Conservation (phyloP, 495 filamentous ascomycete genomes). For the Aeminium ludgeri region DNA sequence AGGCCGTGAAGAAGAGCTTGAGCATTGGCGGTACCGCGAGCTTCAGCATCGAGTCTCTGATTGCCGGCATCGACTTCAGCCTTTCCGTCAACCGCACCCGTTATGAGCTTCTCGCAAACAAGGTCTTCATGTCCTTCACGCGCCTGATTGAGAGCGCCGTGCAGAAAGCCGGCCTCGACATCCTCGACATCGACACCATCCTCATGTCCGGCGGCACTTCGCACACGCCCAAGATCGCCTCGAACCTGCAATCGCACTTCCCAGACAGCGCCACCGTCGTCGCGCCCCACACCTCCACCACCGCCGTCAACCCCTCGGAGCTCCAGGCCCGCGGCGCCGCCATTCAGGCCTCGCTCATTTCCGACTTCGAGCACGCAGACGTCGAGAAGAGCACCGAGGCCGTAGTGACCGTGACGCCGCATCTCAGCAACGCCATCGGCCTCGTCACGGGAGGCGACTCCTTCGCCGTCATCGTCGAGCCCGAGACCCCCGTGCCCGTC, state of each 20-base stretch:
- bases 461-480: slow-evolving; percentile 62
- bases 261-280: slow-evolving; percentile 60
- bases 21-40: slow-evolving; percentile 72
- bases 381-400: slow-evolving; percentile 93
- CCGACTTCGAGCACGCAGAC: slow-evolving; percentile 81
- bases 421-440: slow-evolving; percentile 75
- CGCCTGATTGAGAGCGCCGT: slow-evolving; percentile 67
- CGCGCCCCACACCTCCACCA: slow-evolving; percentile 57
- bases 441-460: slow-evolving; percentile 56
- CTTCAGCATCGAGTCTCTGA: slow-evolving; percentile 77
- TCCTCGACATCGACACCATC: slow-evolving; percentile 86
- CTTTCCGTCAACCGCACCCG: slow-evolving; percentile 82
- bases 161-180: slow-evolving; percentile 81
- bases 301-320: slow-evolving; percentile 85
- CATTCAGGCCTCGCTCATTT: slow-evolving; percentile 82
- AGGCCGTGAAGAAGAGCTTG: slow-evolving; percentile 76
- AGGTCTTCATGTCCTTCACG: slow-evolving; percentile 74
- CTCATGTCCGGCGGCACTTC: slow-evolving; percentile 84
- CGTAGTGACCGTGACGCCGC: slow-evolving; percentile 81
- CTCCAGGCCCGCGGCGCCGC: slow-evolving; percentile 78
- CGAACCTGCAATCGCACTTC: slow-evolving; percentile 60
- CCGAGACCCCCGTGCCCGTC: slow-evolving; percentile 80
- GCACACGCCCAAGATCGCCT: slow-evolving; percentile 84
- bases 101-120: slow-evolving; percentile 74
- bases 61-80: slow-evolving; percentile 76